These are phyloP conservation scores for Cymbomonas tetramitiformis DNA, from an alignment of 139 green algal species.

Conservation along the genomic window DNA sequence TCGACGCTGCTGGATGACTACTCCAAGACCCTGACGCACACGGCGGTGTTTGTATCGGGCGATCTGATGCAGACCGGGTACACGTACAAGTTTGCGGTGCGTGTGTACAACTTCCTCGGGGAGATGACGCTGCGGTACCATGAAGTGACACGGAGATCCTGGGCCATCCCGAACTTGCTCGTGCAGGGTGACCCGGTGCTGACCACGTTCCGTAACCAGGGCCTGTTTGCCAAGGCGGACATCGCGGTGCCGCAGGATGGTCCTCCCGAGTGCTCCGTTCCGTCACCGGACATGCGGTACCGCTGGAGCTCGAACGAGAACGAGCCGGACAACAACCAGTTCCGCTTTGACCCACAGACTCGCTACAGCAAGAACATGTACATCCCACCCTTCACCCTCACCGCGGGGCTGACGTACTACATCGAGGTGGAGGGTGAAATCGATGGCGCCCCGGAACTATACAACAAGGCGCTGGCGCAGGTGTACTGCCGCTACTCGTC, in stretches of 20 bases:
- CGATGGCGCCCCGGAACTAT: conserved; percentile 4
- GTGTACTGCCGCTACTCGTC: conserved; percentile 9
- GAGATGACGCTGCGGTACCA: neutral
- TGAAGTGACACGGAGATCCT: neutral
- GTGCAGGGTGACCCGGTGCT: conserved; percentile 5
- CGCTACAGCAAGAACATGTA: neutral
- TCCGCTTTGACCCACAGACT: conserved; percentile 15
- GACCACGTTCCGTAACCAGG: too few species aligned
- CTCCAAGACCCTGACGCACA: neutral
- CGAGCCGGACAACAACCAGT: neutral
- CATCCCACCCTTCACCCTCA: conserved; percentile 4
- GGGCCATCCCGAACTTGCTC: conserved; percentile 6
- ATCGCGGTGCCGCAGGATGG: neutral
- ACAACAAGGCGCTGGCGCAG: neutral
- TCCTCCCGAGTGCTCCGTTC: neutral
- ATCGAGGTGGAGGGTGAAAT: conserved; percentile 1
- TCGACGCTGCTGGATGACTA: neutral
- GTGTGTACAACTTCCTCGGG: conserved; percentile 14
- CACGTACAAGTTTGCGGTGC: conserved; percentile 15
- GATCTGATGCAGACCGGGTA: neutral
- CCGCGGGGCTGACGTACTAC: conserved; percentile 10
- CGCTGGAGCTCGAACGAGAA: conserved; percentile 6
- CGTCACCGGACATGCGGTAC: conserved; percentile 3
- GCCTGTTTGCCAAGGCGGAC: too few species aligned
- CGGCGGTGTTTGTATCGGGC: neutral